Conservation (phyloP, 139 green algal species). For the Bryopsis sp. region DNA sequence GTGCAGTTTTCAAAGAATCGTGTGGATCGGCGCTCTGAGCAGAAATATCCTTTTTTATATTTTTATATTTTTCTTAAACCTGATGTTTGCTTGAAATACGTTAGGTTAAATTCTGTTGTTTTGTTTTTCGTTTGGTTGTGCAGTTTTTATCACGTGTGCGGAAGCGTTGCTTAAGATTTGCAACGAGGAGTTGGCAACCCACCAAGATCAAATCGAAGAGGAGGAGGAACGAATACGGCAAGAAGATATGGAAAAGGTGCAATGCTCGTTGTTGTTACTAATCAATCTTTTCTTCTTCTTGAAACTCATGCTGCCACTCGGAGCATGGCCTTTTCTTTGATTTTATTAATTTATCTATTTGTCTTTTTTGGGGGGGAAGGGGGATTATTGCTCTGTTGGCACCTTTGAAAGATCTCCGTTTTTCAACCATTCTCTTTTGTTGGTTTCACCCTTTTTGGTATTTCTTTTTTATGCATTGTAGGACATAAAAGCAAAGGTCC, state of each 20-base stretch:
- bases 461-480: too few species aligned
- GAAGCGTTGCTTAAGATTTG: not conserved
- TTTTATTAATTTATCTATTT: too few species aligned
- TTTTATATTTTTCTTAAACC: not conserved
- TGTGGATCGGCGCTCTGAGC: not conserved
- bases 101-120: not conserved
- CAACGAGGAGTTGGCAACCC: constrained; percentile 1
- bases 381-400: too few species aligned
- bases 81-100: not conserved
- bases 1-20: not conserved
- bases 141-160: constrained; percentile 1
- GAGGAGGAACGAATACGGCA: constrained; percentile 1
- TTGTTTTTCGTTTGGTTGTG: too few species aligned
- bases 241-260: constrained; percentile 8
- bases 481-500: too few species aligned
- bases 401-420: too few species aligned
- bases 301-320: too few species aligned
- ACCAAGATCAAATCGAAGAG: constrained; percentile 10
- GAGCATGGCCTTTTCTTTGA: too few species aligned
- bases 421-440: too few species aligned
- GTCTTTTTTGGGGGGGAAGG: too few species aligned
- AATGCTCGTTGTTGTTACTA: not conserved
- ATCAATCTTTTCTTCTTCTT: too few species aligned
- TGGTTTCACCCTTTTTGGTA: too few species aligned
- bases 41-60: not conserved